Evolutionary conservation across 2,329 filamentous ascomycete genomes (phyloP), one percentile per base, ranked within the genome.

Genomic region (Thielaviopsis punctulata): DNA sequence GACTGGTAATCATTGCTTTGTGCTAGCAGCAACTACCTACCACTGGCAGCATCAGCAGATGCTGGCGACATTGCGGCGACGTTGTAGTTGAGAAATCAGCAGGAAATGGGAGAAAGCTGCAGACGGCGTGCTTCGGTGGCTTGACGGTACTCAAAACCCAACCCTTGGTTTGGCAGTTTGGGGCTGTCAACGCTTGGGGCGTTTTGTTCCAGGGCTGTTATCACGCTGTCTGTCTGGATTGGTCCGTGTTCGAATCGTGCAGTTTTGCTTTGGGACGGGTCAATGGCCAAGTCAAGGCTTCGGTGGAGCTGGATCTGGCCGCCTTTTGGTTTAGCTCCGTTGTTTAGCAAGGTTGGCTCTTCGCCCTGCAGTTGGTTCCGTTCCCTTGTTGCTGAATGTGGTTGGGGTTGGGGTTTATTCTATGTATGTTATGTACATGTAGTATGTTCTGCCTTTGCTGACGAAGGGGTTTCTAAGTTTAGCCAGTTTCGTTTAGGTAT

Each of bases 21-120:
- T 15, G 36, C 36, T 41, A 8, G 25, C 30, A 7, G 30, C 4
- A 41, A 19, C 15, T 18, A 41, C 45, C 44, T 49, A 51, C 44
- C 48, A 45, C 44, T 48, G 19, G 39, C 44, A 21, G 49, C 19
- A 54, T 54, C 49, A 45, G 49, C 36, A 13, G 48, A 33, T 23
- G 48, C 48, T 27, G 52, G 45, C 22, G 48, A 48, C 52, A 54
- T 54, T 48, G 36, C 39, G 30, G 27, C 22, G 25, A 21, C 18
- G 44, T 19, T 18, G 47, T 33, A 13, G 25, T 22, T 49, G 47
- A 18, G 27, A 41, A 41, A 41, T 41, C 36, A 41, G 18, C 36
- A 41, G 36, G n/a, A 12, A 19, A 7, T 41, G 36, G 19, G 18
- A n/a, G 36, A 41, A 41, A 41, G 36, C 36, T 41, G 36, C 33